These are phyloP conservation scores for Raddia distichophylla DNA, from an alignment of 176 grass and related monocot species.

Conservation along the genomic window DNA sequence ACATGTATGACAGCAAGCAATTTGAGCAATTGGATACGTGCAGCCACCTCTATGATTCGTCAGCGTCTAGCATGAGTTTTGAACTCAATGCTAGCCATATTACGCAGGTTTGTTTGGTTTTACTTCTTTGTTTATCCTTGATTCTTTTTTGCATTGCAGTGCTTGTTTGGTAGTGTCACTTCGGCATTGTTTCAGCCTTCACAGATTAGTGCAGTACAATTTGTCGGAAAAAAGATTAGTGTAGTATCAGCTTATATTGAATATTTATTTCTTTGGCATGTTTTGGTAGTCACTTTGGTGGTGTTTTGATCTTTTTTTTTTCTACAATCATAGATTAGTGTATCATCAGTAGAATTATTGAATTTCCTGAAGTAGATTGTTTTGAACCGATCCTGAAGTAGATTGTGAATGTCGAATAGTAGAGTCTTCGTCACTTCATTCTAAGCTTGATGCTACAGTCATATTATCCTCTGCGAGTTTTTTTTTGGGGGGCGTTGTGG, in stretches of 20 bases:
- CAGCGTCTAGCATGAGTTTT: conserved; percentile 53
- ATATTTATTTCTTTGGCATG: conserved; percentile 40
- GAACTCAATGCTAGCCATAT: conserved; percentile 58
- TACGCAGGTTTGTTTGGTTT: conserved; percentile 61
- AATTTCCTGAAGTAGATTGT: neutral
- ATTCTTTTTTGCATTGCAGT: neutral
- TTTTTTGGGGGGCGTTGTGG: neutral
- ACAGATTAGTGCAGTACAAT: conserved; percentile 16
- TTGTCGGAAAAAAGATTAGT: neutral
- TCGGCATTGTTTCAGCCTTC: conserved; percentile 20
- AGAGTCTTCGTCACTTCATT: neutral
- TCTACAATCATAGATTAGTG: neutral
- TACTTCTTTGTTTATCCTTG: neutral
- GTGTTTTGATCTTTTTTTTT: neutral
- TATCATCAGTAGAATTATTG: neutral
- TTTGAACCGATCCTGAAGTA: neutral
- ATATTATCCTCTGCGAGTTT: conserved; percentile 4
- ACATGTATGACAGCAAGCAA: conserved; percentile 60
- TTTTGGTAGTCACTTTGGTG: conserved; percentile 8
- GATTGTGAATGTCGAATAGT: neutral
- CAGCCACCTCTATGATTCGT: conserved; percentile 56
- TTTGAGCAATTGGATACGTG: conserved; percentile 66
- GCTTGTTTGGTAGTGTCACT: conserved; percentile 24
- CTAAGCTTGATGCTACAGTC: neutral
- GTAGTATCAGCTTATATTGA: conserved; percentile 4